phyloP scores from a whole-genome alignment of 352 stramenopile species.

The Plasmopara muralis region DNA sequence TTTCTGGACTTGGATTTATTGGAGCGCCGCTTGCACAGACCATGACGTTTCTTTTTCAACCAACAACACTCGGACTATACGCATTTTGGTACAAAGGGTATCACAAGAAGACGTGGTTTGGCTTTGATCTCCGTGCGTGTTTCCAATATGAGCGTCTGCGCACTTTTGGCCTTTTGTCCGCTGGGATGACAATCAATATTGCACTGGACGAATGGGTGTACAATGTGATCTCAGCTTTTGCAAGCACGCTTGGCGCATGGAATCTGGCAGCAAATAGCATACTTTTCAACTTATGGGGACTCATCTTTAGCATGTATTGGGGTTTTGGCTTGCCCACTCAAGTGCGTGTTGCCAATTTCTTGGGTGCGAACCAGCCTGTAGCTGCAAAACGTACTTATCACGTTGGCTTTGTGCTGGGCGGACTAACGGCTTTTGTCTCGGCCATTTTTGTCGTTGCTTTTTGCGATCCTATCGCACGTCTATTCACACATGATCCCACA shows the following conservation, averaged over 20 bases:
- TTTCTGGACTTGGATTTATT: constrained; percentile 41
- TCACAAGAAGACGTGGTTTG: constrained; percentile 72
- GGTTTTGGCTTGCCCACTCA: constrained; percentile 75
- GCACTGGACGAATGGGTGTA: constrained; percentile 78
- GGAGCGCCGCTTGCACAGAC: constrained; percentile 66
- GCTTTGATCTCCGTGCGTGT: constrained; percentile 46
- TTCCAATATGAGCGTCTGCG: constrained; percentile 61
- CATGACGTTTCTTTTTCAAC: constrained; percentile 69
- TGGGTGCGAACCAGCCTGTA: constrained; percentile 56
- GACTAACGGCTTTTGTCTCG: constrained; percentile 43
- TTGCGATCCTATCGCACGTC: constrained; percentile 36
- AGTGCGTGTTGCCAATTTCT: constrained; percentile 68
- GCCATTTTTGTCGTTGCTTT: constrained; percentile 45
- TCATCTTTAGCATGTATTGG: constrained; percentile 83
- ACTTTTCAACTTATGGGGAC: constrained; percentile 75
- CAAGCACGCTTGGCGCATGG: constrained; percentile 47
- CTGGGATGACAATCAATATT: constrained; percentile 75
- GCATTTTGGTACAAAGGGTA: constrained; percentile 76
- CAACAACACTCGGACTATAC: constrained; percentile 55
- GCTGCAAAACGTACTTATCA: constrained; percentile 48
- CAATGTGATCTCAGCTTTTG: constrained; percentile 67
- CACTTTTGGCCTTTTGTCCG: constrained; percentile 53
- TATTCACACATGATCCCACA: constrained; percentile 62
- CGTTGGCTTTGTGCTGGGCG: constrained; percentile 62
- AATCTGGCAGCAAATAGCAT: constrained; percentile 76